These are phyloP conservation scores for Sclerotinia minor DNA, from an alignment of 2,329 filamentous ascomycete species.

Conservation along the genomic window DNA sequence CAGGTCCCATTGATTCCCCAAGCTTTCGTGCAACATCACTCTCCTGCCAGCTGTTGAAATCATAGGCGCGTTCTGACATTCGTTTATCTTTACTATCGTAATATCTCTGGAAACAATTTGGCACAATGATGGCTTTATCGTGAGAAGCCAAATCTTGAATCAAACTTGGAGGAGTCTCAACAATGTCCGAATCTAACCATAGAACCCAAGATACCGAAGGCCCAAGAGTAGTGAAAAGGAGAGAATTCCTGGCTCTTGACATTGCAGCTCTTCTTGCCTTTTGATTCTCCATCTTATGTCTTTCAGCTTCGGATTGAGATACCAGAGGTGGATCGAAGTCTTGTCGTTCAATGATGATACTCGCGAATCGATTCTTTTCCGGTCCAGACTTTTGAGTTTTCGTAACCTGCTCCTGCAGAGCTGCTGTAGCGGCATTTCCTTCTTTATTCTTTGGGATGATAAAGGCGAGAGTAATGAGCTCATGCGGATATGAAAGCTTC, in stretches of 20 bases:
- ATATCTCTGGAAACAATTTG: constrained; percentile 93
- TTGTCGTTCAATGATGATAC: constrained; percentile 90
- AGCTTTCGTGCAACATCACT: constrained; percentile 76
- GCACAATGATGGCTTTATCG: constrained; percentile 87
- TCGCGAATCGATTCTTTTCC: constrained; percentile 81
- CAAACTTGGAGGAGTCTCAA: constrained; percentile 80
- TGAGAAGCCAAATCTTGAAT: constrained; percentile 90
- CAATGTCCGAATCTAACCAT: constrained; percentile 89
- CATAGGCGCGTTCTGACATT: constrained; percentile 79
- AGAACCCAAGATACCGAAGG: constrained; percentile 93
- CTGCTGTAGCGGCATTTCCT: constrained; percentile 80
- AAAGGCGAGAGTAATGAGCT: constrained; percentile 91
- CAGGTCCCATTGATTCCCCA: constrained; percentile 76
- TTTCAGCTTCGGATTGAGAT: constrained; percentile 82
- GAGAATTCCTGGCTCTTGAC: constrained; percentile 88
- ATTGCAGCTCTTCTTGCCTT: constrained; percentile 84
- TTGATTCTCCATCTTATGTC: constrained; percentile 90
- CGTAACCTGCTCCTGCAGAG: constrained; percentile 80
- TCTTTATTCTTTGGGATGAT: constrained; percentile 93
- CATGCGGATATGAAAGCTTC: constrained; percentile 83
- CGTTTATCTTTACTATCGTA: constrained; percentile 67
- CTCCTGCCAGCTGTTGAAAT: constrained; percentile 98
- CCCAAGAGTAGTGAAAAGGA: constrained; percentile 92
- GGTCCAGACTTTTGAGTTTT: constrained; percentile 78
- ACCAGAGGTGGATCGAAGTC: constrained; percentile 82